Base-by-base conservation (phyloP, 2,329 filamentous ascomycete genomes). In the Diaporthe destruens region DNA sequence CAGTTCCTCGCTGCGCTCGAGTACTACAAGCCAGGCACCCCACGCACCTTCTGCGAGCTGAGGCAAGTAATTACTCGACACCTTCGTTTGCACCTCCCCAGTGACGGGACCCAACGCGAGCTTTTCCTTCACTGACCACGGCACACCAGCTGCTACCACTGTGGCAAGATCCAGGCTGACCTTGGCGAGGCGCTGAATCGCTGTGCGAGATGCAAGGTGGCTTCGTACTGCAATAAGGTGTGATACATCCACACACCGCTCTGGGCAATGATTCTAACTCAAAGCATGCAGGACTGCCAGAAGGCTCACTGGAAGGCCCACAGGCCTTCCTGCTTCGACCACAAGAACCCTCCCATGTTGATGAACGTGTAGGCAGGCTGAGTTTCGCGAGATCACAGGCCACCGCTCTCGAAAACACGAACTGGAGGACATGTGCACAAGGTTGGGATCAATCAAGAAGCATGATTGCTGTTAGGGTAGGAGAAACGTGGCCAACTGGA, bases 81-180 rank as follows among this genome's bases (percentile, higher is more conserved):
- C 11, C 36, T 12, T 39, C 36, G 11, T 39, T 39, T 1, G 36
- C 2, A 39, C 36, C 36, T 39, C 6, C 34, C 12, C 14, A 44
- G 14, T 42, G 9, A 18, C 39, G 11, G 39, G 16, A 14, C 11
- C 25, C 25, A 23, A 32, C 12, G 0, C 47, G 12, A 2, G n/a
- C 2, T 8, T 4, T 4, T 39, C 44, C 20, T 47, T 47, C 20
- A 18, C 65, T 68, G 25, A 63, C 44, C 11, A 9, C 20, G 1
- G 6, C 12, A 2, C 11, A 18, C 7, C n/a, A 69, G 66, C 66
- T 69, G 66, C 42, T 57, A 55, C 39, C 6, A 47, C n/a, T 69
- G 66, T 14, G 66, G 66, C 32, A 69, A 57, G 49, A 57, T 69
- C 54, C 3, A 69, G 49, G 49, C n/a, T 12, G 49, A 68, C 12